Percentiles rank a stretch among this genome's conserved stretches.
These are phyloP conservation scores for Sclerotiophoma versabilis DNA, from an alignment of 2,329 filamentous ascomycete genomes.

Conservation along the genomic window DNA sequence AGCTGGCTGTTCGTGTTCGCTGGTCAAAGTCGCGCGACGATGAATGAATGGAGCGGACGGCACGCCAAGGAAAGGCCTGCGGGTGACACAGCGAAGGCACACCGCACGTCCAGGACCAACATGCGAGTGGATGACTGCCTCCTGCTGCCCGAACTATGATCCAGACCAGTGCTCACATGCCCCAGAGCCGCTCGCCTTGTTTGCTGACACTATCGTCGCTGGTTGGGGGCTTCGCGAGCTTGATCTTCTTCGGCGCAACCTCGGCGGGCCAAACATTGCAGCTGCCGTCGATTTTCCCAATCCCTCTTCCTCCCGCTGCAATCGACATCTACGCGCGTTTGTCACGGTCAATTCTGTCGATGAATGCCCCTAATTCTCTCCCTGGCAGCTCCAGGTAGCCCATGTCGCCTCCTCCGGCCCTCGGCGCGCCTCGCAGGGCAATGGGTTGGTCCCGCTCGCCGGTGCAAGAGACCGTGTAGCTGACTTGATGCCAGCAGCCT, in stretches of 20 bases:
- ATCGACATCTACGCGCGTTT: slow-evolving; percentile 23
- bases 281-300: slow-evolving; percentile 16
- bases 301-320: slow-evolving; percentile 16
- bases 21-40: slow-evolving; percentile 35
- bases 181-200: no score
- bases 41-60: slow-evolving; percentile 29
- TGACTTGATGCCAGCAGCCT: slow-evolving; percentile 17
- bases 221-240: neutral
- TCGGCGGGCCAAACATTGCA: neutral
- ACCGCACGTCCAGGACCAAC: neutral
- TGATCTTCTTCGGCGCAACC: slow-evolving; percentile 1
- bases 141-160: no score
- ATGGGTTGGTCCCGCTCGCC: slow-evolving; percentile 21
- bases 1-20: slow-evolving; percentile 27
- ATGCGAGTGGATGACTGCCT: no score
- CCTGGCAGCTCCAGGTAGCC: slow-evolving; percentile 45
- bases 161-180: no score
- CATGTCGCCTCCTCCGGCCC: slow-evolving; percentile 29
- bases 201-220: neutral
- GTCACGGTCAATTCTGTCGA: slow-evolving; percentile 31
- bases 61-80: slow-evolving; percentile 32
- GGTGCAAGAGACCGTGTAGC: neutral
- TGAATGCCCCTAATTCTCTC: slow-evolving; percentile 47
- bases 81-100: slow-evolving; percentile 13
- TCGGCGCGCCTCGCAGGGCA: slow-evolving; percentile 21